phyloP scores from a whole-genome alignment of 345 rosid genomes.

The Trapa incisa region DNA sequence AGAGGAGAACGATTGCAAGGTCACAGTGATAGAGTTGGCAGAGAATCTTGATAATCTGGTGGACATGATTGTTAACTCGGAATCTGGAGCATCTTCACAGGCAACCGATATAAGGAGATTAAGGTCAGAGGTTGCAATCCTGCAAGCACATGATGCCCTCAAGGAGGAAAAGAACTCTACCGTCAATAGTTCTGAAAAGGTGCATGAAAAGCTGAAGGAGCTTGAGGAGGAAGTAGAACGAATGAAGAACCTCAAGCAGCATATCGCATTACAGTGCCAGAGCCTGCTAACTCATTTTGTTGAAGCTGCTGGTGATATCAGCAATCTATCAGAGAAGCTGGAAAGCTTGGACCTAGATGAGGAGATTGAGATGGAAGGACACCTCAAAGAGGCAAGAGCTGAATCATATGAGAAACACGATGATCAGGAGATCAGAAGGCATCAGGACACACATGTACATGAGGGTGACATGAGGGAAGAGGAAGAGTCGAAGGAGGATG shows the following conservation, averaged over 20 bases:
- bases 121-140: constrained; percentile 44
- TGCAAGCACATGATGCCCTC: constrained; percentile 34
- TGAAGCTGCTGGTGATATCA: constrained; percentile 32
- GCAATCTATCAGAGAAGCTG: constrained; percentile 42
- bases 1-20: constrained; percentile 20
- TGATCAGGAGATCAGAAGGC: constrained; percentile 11
- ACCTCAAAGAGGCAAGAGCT: constrained; percentile 14
- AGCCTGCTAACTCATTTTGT: constrained; percentile 35
- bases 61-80: constrained; percentile 51
- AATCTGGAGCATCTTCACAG: constrained; percentile 50
- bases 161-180: constrained; percentile 41
- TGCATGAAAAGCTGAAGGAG: constrained; percentile 30
- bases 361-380: constrained; percentile 24
- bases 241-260: constrained; percentile 37
- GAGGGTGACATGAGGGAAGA: no score
- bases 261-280: constrained; percentile 27
- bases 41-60: constrained; percentile 71
- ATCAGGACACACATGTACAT: neutral
- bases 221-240: constrained; percentile 17
- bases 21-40: constrained; percentile 42
- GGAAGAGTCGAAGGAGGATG: no score
- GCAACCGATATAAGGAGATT: constrained; percentile 42
- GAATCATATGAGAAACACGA: constrained; percentile 4
- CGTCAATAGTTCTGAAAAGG: constrained; percentile 22
- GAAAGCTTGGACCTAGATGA: constrained; percentile 41